Evolutionary conservation across 805 yeast genomes (phyloP).

Genomic region (Candida hispaniensis): DNA sequence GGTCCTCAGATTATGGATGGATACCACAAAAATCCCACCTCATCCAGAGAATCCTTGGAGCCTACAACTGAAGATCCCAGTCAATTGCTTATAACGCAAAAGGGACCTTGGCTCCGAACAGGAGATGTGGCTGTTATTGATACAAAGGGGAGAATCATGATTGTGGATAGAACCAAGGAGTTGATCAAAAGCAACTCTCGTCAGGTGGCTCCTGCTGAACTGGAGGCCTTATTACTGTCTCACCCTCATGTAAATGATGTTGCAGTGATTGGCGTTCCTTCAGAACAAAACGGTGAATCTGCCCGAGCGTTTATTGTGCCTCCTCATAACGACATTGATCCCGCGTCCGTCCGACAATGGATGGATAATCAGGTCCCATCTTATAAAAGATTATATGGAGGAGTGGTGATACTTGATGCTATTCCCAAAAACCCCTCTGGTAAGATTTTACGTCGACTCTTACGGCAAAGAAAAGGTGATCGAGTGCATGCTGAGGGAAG

Average conservation of each 20-base stretch:
- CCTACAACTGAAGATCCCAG: constrained; percentile 3
- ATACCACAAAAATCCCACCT: constrained; percentile 41
- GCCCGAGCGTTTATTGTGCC: constrained; percentile 32
- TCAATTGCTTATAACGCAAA: no score
- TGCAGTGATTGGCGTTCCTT: constrained; percentile 69
- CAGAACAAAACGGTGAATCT: constrained; percentile 60
- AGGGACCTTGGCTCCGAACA: constrained; percentile 39
- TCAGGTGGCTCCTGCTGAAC: constrained; percentile 89
- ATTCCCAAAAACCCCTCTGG: constrained; percentile 94
- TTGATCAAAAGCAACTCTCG: constrained; percentile 39
- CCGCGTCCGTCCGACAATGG: constrained; percentile 26
- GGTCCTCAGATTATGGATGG: constrained; percentile 46
- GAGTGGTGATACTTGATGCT: constrained; percentile 59
- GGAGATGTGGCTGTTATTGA: constrained; percentile 47
- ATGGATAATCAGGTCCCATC: constrained; percentile 30
- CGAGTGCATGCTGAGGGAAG: constrained; percentile 2
- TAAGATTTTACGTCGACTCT: constrained; percentile 82
- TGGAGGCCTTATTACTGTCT: constrained; percentile 70
- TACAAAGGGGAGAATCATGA: constrained; percentile 36
- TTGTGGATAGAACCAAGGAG: constrained; percentile 33
- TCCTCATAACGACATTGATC: constrained; percentile 16
- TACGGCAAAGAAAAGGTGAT: constrained; percentile 44
- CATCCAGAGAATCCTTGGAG: constrained; percentile 32
- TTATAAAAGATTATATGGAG: constrained; percentile 34
- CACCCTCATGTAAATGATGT: constrained; percentile 73